A percentile compares a stretch with the other conserved stretches of the same genome.
Evolutionary conservation across 2,329 filamentous ascomycete species (phyloP).

Genomic region (Exserohilum turcica): DNA sequence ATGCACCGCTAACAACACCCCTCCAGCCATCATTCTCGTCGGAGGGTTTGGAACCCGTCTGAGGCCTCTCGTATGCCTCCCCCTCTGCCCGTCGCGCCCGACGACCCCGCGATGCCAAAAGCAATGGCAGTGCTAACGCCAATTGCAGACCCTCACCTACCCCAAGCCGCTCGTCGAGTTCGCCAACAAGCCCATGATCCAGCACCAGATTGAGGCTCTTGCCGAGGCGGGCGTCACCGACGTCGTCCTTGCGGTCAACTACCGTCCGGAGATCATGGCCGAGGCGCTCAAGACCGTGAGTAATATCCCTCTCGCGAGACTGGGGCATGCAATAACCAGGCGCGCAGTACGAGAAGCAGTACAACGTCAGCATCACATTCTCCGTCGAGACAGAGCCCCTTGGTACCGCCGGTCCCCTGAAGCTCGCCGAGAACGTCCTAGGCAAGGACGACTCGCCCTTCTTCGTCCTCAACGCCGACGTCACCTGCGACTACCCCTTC

Average conservation of each 20-base stretch:
- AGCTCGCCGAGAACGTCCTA: slow-evolving; percentile 90
- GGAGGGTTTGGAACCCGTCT: slow-evolving; percentile 98
- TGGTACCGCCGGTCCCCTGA: slow-evolving; percentile 91
- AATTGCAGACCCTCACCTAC: slow-evolving; percentile 82
- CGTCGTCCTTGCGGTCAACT: slow-evolving; percentile 98
- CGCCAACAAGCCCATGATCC: slow-evolving; percentile 98
- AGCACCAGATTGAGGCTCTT: slow-evolving; percentile 95
- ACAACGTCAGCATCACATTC: slow-evolving; percentile 95
- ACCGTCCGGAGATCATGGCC: slow-evolving; percentile 97
- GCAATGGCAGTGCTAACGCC: slow-evolving; percentile 29
- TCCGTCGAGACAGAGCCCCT: slow-evolving; percentile 95
- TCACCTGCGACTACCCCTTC: slow-evolving; percentile 98
- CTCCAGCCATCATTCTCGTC: slow-evolving; percentile 91
- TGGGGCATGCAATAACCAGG: slow-evolving; percentile 18
- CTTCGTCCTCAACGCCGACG: slow-evolving; percentile 97
- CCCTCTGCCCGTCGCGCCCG: slow-evolving; percentile 13
- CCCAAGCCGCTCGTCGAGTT: slow-evolving; percentile 98
- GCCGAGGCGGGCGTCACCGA: slow-evolving; percentile 93
- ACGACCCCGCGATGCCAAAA: slow-evolving; percentile 25
- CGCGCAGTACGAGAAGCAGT: slow-evolving; percentile 78
- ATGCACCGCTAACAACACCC: slow-evolving; percentile 15
- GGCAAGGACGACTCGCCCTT: slow-evolving; percentile 93
- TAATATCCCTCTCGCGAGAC: slow-evolving; percentile 14
- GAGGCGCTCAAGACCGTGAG: slow-evolving; percentile 84
- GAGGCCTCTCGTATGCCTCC: slow-evolving; percentile 76